These are phyloP conservation scores for Melanopsichium pennsylvanicum DNA, from an alignment of 1,284 basidiomycete genomes.

Conservation along the genomic window DNA sequence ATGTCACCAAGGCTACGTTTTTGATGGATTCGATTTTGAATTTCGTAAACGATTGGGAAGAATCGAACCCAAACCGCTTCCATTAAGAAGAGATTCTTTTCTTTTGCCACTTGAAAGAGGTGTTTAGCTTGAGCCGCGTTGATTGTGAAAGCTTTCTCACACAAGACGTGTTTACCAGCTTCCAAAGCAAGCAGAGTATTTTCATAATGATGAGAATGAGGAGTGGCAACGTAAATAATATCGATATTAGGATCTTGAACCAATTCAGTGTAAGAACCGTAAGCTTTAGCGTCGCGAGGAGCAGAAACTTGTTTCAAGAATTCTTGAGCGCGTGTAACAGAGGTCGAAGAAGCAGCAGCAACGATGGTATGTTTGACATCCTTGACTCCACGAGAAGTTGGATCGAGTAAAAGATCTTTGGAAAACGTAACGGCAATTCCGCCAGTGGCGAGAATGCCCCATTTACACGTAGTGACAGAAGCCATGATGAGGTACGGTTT, in stretches of 20 bases:
- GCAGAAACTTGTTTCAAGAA: conserved; percentile 73
- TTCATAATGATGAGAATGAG: conserved; percentile 83
- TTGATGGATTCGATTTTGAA: conserved; percentile 45
- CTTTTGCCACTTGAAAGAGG: conserved; percentile 76
- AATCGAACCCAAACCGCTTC: conserved; percentile 59
- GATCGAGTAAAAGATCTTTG: conserved; percentile 66
- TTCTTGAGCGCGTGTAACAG: conserved; percentile 73
- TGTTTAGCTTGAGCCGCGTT: conserved; percentile 70
- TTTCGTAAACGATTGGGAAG: conserved; percentile 49
- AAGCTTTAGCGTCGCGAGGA: conserved; percentile 72
- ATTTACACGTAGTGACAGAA: conserved; percentile 42
- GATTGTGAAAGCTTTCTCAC: conserved; percentile 68
- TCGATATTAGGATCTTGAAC: conserved; percentile 74
- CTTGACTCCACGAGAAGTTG: conserved; percentile 70
- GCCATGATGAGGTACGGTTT: no score
- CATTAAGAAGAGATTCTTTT: conserved; percentile 57
- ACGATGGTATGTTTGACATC: conserved; percentile 80
- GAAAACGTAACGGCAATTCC: conserved; percentile 63
- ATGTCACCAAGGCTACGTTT: conserved; percentile 47
- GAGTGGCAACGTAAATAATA: conserved; percentile 73
- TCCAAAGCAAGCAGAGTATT: conserved; percentile 79
- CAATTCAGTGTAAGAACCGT: conserved; percentile 80
- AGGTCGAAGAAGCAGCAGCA: conserved; percentile 77
- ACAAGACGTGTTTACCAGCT: conserved; percentile 79
- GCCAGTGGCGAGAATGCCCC: conserved; percentile 58